Evolutionary conservation across 2,329 filamentous ascomycete species (phyloP), one percentile per base, ranked within the genome.

Genomic region (Lasiodiplodia hormozganensis): DNA sequence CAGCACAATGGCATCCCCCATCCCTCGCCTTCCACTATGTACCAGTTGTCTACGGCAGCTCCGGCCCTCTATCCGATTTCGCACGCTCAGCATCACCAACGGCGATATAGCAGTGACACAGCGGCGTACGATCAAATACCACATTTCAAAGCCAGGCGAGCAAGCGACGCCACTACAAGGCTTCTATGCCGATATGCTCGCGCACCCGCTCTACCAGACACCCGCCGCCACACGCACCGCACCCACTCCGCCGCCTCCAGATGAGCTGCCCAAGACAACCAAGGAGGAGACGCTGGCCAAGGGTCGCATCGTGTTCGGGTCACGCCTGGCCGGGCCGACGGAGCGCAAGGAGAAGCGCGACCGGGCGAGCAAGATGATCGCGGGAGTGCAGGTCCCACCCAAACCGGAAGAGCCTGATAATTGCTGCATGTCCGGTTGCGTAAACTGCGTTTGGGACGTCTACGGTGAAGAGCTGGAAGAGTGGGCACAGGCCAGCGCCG

Each of bases 381-480:
- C 92, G 1, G 95, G 94, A 3, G 87, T 98, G 0, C 81, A 88
- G 21, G 91, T 98, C 4, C 96, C 96, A 2, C 94, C 94, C 0
- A 87, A 88, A 58, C 96, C 96, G 1, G 86, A 89, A 58, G 95
- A 99, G 80, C 96, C 96, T 3, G 96, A 98, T 75, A 97, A 99
- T 77, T 99, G 96, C 85, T 99, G 96, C 81, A 99, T 99, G 96
- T 96, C 92, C 76, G 96, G 96, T 3, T 99, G 96, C 78, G 95
- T 97, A 60, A 94, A 98, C 79, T 99, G 96, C 79, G 96, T 98
- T 2, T 98, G 94, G 94, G 94, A 97, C 74, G 85, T 89, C 65
- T 98, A 90, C 80, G 87, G 94, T 10, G 95, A 99, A 72, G 96
- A 98, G 65, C 86, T 98, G 81, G 94, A 98, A 79, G 92, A 92